Evolutionary conservation across 129 eudicot species (phyloP).

Genomic region (Calendula officinalis): DNA sequence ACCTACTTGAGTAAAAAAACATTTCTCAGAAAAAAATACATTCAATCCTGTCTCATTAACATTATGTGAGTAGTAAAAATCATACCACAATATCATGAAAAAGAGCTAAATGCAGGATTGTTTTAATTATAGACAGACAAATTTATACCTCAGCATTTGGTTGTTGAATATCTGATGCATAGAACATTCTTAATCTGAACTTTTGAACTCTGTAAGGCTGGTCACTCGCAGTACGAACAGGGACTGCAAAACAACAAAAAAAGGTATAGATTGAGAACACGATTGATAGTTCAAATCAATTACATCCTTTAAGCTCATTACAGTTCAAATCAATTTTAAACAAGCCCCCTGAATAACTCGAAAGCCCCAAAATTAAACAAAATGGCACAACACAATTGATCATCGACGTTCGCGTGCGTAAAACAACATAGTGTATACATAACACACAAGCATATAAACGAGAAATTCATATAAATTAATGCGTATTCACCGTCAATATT

Average conservation of each 20-base stretch:
- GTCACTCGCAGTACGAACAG: slow-evolving; percentile 92
- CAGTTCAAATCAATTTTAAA: background rate
- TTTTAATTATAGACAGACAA: background rate
- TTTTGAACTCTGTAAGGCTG: slow-evolving; percentile 82
- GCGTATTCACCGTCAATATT: slow-evolving; percentile 68
- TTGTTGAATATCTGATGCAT: slow-evolving; percentile 67
- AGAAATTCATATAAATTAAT: background rate
- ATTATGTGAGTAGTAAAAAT: too few species aligned
- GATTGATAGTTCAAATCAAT: too few species aligned
- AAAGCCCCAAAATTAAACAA: background rate
- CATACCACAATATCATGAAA: too few species aligned
- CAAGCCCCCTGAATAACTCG: background rate
- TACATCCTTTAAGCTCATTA: too few species aligned
- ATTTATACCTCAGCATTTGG: slow-evolving; percentile 59
- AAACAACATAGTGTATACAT: background rate
- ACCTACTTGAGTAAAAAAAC: slow-evolving; percentile 50
- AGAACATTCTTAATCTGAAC: slow-evolving; percentile 69
- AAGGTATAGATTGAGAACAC: too few species aligned
- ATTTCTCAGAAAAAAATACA: slow-evolving; percentile 28
- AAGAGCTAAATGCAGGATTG: too few species aligned
- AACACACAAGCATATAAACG: background rate
- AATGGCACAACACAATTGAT: slow-evolving; percentile 15
- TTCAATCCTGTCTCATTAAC: too few species aligned
- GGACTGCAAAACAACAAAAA: slow-evolving; percentile 51
- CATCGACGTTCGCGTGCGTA: slow-evolving; percentile 19